Base-by-base conservation (phyloP, 106 monocot genomes). In the Dioscorea alata region DNA sequence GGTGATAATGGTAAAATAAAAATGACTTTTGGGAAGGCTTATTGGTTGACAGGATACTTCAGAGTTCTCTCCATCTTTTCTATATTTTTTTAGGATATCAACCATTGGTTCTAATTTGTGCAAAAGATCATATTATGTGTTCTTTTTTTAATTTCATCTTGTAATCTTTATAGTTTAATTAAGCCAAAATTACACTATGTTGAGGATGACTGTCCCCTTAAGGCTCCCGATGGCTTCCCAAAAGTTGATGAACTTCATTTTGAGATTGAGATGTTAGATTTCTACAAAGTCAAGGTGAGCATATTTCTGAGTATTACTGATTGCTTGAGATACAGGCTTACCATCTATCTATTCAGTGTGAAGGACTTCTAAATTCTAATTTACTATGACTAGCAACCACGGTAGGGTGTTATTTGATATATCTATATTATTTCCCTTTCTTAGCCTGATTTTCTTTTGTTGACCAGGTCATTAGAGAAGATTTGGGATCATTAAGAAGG, bases 211-310 rank as follows among this genome's bases (percentile, higher is more conserved):
- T 99, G 99, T 57, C 99, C 99, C 75, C 68, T 99, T 21, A 71
- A 76, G 69, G 77, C 79, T 75, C 90, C 99, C 60, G 85, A 93
- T 8, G 49, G 34, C 57, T 90, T 99, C 54, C 93, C 99, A 7
- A 78, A 79, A 64, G 71, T 85, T 74, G 85, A 83, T 69, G 99
- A 99, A 75, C 93, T 99, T 80, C 89, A 99, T 63, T 99, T 90
- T 85, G 99, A 99, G 71, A 85, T 99, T 54, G 90, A 99, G 60
- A 74, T 99, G 81, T 61, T 99, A 51, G 93, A 93, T 76, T 99
- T 99, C 69, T 87, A 73, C 69, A 93, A 99, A 99, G 90, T 79
- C 73, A 99, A 85, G 87, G 99, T 70, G 83, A 79, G 72, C 21
- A 74, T 65, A 2, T 18, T 57, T 69, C 31, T 17, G 16, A 42